Evolutionary conservation across 352 stramenopile genomes (phyloP).

Genomic region (Aphanomyces astaci): DNA sequence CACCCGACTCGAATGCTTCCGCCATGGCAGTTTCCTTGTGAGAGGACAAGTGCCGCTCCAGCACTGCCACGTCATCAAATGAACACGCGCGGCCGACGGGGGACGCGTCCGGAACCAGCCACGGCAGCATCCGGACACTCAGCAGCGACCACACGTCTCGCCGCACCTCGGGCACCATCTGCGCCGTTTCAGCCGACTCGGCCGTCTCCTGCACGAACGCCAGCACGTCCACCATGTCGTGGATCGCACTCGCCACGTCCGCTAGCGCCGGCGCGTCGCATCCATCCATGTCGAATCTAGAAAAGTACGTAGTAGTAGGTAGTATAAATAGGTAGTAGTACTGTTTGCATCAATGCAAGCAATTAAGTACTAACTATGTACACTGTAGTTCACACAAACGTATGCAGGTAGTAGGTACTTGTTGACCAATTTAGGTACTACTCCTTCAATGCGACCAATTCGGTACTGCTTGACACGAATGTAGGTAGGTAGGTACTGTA

Average conservation of each 20-base stretch:
- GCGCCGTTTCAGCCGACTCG: slow-evolving; percentile 1
- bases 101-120: slow-evolving; percentile 29
- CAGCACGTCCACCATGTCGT: slow-evolving; percentile 13
- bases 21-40: background rate
- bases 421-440: too few relatives aligned
- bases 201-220: slow-evolving; percentile 3
- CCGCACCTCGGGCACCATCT: slow-evolving; percentile 40
- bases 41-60: slow-evolving; percentile 7
- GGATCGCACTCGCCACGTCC: background rate
- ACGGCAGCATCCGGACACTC: slow-evolving; percentile 32
- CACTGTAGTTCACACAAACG: too few relatives aligned
- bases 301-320: background rate
- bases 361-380: too few relatives aligned
- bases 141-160: slow-evolving; percentile 46
- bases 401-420: too few relatives aligned
- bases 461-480: too few relatives aligned
- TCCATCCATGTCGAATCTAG: background rate
- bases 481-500: too few relatives aligned
- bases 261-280: background rate
- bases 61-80: slow-evolving; percentile 1
- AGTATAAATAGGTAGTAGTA: too few relatives aligned
- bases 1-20: background rate
- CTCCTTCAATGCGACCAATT: too few relatives aligned
- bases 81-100: background rate
- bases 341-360: too few relatives aligned